Base-by-base conservation (phyloP, 2,329 filamentous ascomycete genomes). In the Aspergillus phoenicis region DNA sequence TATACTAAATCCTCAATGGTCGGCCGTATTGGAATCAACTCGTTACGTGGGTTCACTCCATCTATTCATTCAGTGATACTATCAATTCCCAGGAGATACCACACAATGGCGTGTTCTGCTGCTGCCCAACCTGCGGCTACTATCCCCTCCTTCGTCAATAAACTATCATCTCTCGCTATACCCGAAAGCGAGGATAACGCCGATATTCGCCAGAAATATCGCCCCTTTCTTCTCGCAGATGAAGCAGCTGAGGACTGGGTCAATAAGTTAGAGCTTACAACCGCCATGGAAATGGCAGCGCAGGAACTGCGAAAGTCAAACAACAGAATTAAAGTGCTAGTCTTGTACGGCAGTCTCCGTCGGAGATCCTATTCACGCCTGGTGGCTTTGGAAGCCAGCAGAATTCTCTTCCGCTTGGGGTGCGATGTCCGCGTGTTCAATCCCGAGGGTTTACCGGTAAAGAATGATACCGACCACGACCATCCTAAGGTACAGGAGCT, bases 341-440 rank as follows among this genome's bases (percentile, higher is more conserved):
- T 89, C 0, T 70, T 89, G 0, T 86, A 86, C 68, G 87, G 87
- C 1, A 88, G 85, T 68, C 73, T 89, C 43, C 77, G 86, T 8
- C 73, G 71, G 62, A 68, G 79, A 68, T 89, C 87, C 1, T 89
- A 86, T 68, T 88, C 86, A 0, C 76, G 80, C 4, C 78, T 89
- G 0, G 76, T 89, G 2, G 86, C 87, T 1, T 85, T 78, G 41
- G 87, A 90, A 73, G 83, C 81, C 5, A 79, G 79, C 2, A 78
- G 87, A 0, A 87, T 89, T 47, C 82, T 90, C 2, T 84, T 82
- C 70, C 83, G 87, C 3, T 81, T 90, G 0, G 87, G 87, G 24
- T 89, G 86, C 68, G 87, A 89, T 64, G 87, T 89, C 2, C 83
- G 87, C 4, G 77, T 89, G 1, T 89, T 82, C 69, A 75, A 89